phyloP scores from a whole-genome alignment of 176 grass and related monocot genomes.

The Paspalum vaginatum region DNA sequence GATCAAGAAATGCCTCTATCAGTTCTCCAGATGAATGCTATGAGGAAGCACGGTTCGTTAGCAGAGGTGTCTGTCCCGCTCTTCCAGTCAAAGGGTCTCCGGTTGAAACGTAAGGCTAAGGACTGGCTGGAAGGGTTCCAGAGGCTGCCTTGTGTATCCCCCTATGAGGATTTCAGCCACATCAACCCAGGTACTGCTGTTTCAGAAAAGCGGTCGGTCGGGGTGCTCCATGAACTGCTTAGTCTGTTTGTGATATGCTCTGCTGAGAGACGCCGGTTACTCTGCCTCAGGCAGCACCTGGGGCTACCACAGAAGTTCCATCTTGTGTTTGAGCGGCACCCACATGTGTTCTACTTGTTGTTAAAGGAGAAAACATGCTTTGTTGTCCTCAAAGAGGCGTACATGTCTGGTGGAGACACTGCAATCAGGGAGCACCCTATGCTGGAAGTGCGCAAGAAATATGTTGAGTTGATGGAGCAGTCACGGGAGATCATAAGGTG shows the following conservation, averaged over 20 bases:
- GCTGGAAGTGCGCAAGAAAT: conserved; percentile 60
- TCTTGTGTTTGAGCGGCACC: conserved; percentile 64
- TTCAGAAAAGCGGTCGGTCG: conserved; percentile 59
- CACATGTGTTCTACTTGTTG: conserved; percentile 74
- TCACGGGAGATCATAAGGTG: conserved; percentile 58
- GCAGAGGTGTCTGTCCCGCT: conserved; percentile 58
- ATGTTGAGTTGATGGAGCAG: conserved; percentile 66
- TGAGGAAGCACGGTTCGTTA: conserved; percentile 27
- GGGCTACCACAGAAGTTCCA: conserved; percentile 76
- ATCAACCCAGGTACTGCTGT: conserved; percentile 47
- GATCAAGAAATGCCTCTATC: conserved; percentile 49
- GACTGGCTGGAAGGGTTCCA: conserved; percentile 74
- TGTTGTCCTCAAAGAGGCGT: conserved; percentile 87
- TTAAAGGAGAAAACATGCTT: conserved; percentile 83
- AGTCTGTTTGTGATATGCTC: conserved; percentile 68
- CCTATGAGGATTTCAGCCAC: conserved; percentile 61
- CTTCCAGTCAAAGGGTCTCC: conserved; percentile 73
- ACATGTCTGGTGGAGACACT: conserved; percentile 51
- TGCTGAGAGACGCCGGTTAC: conserved; percentile 64
- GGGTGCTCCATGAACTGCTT: conserved; percentile 78
- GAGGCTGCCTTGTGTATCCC: conserved; percentile 63
- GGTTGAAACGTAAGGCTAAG: conserved; percentile 71
- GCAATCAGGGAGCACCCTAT: conserved; percentile 59
- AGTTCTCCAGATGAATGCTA: conserved; percentile 56
- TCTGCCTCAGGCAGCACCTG: conserved; percentile 66